phyloP scores from a whole-genome alignment of 2,329 filamentous ascomycete species.

The Colletotrichum filicis region DNA sequence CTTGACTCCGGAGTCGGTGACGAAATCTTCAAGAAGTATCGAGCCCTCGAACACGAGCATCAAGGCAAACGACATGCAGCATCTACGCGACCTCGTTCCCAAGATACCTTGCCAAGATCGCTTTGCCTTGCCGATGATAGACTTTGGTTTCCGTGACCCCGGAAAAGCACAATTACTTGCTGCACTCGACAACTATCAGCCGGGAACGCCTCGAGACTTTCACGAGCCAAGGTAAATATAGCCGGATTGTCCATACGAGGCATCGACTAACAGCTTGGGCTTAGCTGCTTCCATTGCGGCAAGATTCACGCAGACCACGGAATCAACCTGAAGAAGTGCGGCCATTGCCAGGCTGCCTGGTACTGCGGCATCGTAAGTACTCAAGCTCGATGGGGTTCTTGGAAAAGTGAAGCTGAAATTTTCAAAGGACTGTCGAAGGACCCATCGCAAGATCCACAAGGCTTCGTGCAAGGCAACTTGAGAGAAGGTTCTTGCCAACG shows the following conservation, averaged over 20 bases:
- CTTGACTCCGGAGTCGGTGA: neutral
- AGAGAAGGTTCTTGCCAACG: neutral
- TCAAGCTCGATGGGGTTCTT: neutral
- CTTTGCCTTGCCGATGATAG: neutral
- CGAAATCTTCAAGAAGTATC: constrained; percentile 1
- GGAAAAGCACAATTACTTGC: constrained; percentile 38
- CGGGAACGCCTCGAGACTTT: constrained; percentile 36
- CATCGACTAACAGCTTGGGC: neutral
- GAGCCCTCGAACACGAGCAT: neutral
- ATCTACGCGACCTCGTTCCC: constrained; percentile 34
- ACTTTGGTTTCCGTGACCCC: constrained; percentile 35
- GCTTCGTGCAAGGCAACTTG: neutral
- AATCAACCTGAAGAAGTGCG: constrained; percentile 24
- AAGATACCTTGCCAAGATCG: constrained; percentile 18
- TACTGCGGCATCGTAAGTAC: constrained; percentile 36
- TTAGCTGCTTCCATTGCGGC: constrained; percentile 40
- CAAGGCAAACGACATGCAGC: constrained; percentile 33
- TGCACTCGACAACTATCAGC: constrained; percentile 37
- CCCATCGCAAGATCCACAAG: constrained; percentile 11
- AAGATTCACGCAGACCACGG: constrained; percentile 34
- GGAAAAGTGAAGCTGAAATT: neutral
- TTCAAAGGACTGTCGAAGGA: constrained; percentile 4
- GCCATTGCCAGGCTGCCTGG: constrained; percentile 33
- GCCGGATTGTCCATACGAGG: no score
- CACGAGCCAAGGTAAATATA: constrained; percentile 30